phyloP scores from a whole-genome alignment of 2,329 filamentous ascomycete genomes.

The Penicillium nordicum region DNA sequence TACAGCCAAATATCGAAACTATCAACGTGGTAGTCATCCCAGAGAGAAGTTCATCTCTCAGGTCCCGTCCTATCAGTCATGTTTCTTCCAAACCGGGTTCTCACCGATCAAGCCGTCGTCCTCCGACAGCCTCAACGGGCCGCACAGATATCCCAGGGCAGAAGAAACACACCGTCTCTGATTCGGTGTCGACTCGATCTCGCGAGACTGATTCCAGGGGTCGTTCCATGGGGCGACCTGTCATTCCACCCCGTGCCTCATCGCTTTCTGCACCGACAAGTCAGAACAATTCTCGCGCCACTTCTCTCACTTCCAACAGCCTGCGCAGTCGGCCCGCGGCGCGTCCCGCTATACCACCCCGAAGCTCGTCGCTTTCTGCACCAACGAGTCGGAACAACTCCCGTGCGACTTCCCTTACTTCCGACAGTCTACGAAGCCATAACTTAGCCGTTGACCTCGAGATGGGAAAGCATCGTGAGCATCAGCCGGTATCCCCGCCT shows the following conservation, averaged over 20 bases:
- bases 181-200: conserved; percentile 30
- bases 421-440: conserved; percentile 40
- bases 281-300: conserved; percentile 42
- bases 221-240: conserved; percentile 28
- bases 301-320: conserved; percentile 46
- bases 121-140: conserved; percentile 35
- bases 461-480: conserved; percentile 18
- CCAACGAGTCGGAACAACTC: conserved; percentile 46
- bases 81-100: conserved; percentile 40
- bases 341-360: conserved; percentile 37
- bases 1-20: conserved; percentile 36
- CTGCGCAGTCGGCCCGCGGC: conserved; percentile 31
- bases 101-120: conserved; percentile 36
- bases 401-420: conserved; percentile 45
- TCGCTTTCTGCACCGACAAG: conserved; percentile 49
- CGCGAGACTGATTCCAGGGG: conserved; percentile 29
- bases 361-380: conserved; percentile 47
- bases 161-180: conserved; percentile 42
- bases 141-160: conserved; percentile 33
- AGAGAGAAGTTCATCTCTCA: conserved; percentile 45
- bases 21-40: conserved; percentile 50
- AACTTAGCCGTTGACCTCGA: conserved; percentile 29
- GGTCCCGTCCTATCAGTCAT: conserved; percentile 36
- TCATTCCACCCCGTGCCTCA: conserved; percentile 42
- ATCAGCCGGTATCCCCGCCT: conserved; percentile 21